Conservation (phyloP, 2,329 filamentous ascomycete genomes). For the Curvularia verruculosa region DNA sequence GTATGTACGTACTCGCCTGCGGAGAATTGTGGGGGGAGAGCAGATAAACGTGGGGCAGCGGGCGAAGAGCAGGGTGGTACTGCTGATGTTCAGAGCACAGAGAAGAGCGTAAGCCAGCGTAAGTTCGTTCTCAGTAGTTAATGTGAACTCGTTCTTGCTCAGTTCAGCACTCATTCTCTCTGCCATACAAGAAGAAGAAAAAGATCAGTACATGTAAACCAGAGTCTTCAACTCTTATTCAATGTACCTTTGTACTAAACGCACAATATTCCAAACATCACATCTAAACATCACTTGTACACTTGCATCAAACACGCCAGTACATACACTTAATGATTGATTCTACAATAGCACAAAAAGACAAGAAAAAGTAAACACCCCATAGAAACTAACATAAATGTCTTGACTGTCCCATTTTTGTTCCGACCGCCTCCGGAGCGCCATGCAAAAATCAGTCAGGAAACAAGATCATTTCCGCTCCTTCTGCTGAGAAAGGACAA, state of each 20-base stretch:
- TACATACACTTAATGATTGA: not conserved
- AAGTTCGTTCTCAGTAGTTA: not conserved
- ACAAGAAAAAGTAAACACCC: not conserved
- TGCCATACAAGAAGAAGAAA: not conserved
- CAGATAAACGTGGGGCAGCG: not conserved
- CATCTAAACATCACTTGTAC: too few relatives aligned
- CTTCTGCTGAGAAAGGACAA: not conserved
- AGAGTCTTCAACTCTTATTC: not conserved
- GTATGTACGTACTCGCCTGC: too few relatives aligned
- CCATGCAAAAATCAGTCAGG: not conserved
- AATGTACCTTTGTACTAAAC: not conserved
- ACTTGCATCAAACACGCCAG: too few relatives aligned
- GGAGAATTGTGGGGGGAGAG: not conserved
- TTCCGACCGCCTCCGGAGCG: not conserved
- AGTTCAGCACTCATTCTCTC: not conserved
- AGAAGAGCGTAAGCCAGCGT: not conserved
- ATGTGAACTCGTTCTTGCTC: not conserved
- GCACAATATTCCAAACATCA: not conserved
- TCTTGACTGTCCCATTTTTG: not conserved
- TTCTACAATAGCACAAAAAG: not conserved
- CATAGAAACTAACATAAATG: not conserved
- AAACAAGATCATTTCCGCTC: not conserved
- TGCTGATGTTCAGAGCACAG: not conserved
- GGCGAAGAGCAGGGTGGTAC: not conserved
- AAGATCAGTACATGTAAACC: not conserved